Conservation (phyloP, 2,329 filamentous ascomycete species). For the Ceratocystis papillata region DNA sequence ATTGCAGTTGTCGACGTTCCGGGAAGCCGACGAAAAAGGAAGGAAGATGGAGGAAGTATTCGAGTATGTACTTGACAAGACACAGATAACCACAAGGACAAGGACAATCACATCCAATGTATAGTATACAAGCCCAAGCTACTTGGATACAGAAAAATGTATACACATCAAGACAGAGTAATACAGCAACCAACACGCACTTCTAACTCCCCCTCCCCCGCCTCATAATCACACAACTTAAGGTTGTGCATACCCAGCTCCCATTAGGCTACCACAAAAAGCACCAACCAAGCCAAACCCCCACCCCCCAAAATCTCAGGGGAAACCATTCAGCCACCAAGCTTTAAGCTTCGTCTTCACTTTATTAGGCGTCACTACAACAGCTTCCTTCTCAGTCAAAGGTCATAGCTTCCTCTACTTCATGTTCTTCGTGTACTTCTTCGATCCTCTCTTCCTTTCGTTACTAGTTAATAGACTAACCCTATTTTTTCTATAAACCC, state of each 20-base stretch:
- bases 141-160: background rate
- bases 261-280: background rate
- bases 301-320: background rate
- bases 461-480: background rate
- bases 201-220: too few relatives aligned
- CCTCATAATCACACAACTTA: too few relatives aligned
- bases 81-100: background rate
- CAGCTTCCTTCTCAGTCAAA: background rate
- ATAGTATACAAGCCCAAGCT: background rate
- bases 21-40: background rate
- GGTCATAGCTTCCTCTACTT: constrained; percentile 8
- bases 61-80: background rate
- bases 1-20: background rate
- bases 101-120: background rate
- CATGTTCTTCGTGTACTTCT: background rate
- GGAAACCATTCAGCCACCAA: background rate
- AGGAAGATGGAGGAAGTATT: background rate
- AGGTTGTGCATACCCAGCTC: background rate
- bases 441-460: background rate
- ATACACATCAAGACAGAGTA: background rate
- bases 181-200: too few relatives aligned
- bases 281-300: too few relatives aligned
- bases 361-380: background rate
- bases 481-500: background rate
- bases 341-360: background rate